Base-by-base conservation (phyloP, 371 early-diverging fungal genomes). In the Circinella minor region DNA sequence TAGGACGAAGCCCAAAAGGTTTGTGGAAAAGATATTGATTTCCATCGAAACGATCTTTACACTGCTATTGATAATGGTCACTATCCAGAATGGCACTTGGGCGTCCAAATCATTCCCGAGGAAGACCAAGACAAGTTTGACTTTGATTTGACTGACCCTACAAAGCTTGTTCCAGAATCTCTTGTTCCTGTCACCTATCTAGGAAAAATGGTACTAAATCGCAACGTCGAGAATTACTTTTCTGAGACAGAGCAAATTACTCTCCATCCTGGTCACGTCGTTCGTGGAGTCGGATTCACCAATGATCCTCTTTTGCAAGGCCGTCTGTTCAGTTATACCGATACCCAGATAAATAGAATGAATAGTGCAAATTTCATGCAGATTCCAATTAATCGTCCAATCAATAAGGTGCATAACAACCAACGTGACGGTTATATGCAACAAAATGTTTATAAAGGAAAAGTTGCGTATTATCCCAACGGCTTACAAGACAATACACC, bases 221-320 rank as follows among this genome's bases (percentile, higher is more conserved):
- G 85, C 62, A 85, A 82, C 60, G 79, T 80, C 8, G 84, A 84
- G 11, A 83, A 89, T 65, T 88, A 72, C 73, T 88, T 85, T 74
- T 73, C 87, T 17, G 88, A 89, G 63, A 79, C 79, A 3, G 89
- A 89, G 67, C 89, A 89, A 63, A 72, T 79, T 10, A 84, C 87
- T n/a, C 76, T 77, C 75, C 74, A 73, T 59, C 63, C 71, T 17
- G 78, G 75, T n/a, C 77, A 80, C 63, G 46, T 79, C 20, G 83
- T 83, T 1, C 85, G 82, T 67, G 87, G 88, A 66, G 81, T 89
- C 63, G 84, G 79, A 0, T 74, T 83, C 18, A 76, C 82, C n/a
- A 67, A 82, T 67, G 89, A 88, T 68, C 77, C 81, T 4, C 66
- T 88, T 17, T 74, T 89, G 18, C 87, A 87, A 61, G 84, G 83